These are phyloP conservation scores for Trematosphaeria pertusa DNA, from an alignment of 2,329 filamentous ascomycete species.

Conservation along the genomic window DNA sequence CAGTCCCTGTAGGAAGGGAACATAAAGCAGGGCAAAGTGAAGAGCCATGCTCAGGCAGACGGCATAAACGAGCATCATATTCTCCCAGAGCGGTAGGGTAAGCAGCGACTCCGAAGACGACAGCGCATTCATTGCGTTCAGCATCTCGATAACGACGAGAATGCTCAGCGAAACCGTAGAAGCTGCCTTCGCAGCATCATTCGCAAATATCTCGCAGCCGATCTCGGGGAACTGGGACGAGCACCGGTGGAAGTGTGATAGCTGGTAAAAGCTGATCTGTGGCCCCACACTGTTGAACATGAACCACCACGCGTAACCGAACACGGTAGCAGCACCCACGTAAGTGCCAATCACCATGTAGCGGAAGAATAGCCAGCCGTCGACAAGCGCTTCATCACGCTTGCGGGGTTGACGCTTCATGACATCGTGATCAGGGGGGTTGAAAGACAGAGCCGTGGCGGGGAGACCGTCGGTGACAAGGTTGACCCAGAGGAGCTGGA, in stretches of 20 bases:
- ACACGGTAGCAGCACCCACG: constrained; percentile 92
- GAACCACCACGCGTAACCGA: constrained; percentile 99
- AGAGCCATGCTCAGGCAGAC: constrained; percentile 91
- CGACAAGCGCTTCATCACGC: constrained; percentile 89
- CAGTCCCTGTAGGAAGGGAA: constrained; percentile 82
- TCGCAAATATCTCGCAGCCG: constrained; percentile 88
- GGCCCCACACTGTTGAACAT: constrained; percentile 92
- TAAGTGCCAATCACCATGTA: constrained; percentile 97
- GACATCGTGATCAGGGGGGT: constrained; percentile 96
- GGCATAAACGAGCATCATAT: constrained; percentile 97
- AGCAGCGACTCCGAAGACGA: constrained; percentile 94
- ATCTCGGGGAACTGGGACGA: constrained; percentile 84
- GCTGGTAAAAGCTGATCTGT: constrained; percentile 87
- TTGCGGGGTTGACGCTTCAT: constrained; percentile 93
- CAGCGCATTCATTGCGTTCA: constrained; percentile 98
- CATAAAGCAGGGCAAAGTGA: constrained; percentile 93
- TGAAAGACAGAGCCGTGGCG: constrained; percentile 95
- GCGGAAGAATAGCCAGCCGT: constrained; percentile 95
- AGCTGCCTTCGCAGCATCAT: constrained; percentile 84
- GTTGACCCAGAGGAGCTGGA: constrained; percentile 98
- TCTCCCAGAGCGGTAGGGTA: constrained; percentile 94
- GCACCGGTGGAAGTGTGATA: constrained; percentile 94
- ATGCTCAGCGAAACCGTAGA: constrained; percentile 91
- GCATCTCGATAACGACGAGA: constrained; percentile 98
- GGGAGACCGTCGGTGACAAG: constrained; percentile 96